These are phyloP conservation scores for Seiridium unicorne DNA, from an alignment of 2,329 filamentous ascomycete species.

Conservation along the genomic window DNA sequence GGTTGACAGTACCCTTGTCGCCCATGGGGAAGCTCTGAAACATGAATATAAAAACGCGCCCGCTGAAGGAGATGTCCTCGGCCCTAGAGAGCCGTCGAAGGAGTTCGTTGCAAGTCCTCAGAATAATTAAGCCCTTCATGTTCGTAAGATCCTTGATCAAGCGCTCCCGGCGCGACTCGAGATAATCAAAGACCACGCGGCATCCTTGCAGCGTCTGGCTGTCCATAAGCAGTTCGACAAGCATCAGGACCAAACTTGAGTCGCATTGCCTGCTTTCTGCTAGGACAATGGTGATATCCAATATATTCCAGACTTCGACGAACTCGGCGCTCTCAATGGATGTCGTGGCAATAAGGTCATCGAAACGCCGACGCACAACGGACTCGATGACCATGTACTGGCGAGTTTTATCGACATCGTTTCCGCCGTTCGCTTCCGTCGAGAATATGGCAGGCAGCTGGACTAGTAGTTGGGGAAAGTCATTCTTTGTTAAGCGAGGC, in stretches of 20 bases:
- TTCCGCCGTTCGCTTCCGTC: slow-evolving; percentile 23
- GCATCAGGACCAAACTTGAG: slow-evolving; percentile 79
- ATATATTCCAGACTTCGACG: slow-evolving; percentile 84
- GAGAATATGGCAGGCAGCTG: slow-evolving; percentile 41
- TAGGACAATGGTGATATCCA: slow-evolving; percentile 87
- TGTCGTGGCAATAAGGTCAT: slow-evolving; percentile 69
- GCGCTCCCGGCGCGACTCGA: slow-evolving; percentile 87
- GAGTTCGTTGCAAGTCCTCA: slow-evolving; percentile 94
- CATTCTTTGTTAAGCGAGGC: slow-evolving; percentile 69
- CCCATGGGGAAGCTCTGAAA: slow-evolving; percentile 94
- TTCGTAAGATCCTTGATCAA: slow-evolving; percentile 80
- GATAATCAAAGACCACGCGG: slow-evolving; percentile 86
- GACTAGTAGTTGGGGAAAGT: slow-evolving; percentile 52
- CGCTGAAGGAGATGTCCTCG: slow-evolving; percentile 96
- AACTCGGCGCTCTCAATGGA: slow-evolving; percentile 77
- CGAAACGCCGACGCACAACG: slow-evolving; percentile 78
- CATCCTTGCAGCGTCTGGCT: slow-evolving; percentile 94
- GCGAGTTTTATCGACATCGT: slow-evolving; percentile 42
- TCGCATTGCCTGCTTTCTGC: slow-evolving; percentile 80
- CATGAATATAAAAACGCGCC: slow-evolving; percentile 95
- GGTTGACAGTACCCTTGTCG: slow-evolving; percentile 95
- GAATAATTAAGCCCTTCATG: slow-evolving; percentile 82
- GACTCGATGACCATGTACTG: slow-evolving; percentile 77
- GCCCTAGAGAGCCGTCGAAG: slow-evolving; percentile 91
- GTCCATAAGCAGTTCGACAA: slow-evolving; percentile 92